These are phyloP conservation scores for Fusarium sp. DNA, from an alignment of 2,329 filamentous ascomycete genomes.

Conservation along the genomic window DNA sequence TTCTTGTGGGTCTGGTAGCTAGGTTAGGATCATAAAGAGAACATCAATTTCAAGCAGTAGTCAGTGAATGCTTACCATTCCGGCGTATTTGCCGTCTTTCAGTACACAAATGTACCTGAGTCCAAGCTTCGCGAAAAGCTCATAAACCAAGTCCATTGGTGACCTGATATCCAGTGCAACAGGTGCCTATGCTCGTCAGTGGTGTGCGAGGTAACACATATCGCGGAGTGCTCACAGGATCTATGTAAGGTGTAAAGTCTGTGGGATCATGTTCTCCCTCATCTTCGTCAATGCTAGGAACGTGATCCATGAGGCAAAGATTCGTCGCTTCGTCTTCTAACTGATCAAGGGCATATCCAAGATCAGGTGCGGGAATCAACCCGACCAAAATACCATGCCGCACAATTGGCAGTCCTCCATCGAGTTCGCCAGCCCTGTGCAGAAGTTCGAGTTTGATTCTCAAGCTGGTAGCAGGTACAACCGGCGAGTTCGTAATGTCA, in stretches of 20 bases:
- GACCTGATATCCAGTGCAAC: conserved; percentile 88
- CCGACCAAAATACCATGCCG: conserved; percentile 84
- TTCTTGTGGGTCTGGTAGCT: conserved; percentile 85
- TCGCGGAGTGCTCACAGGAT: conserved; percentile 69
- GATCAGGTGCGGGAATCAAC: conserved; percentile 90
- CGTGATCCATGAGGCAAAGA: conserved; percentile 83
- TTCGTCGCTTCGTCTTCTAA: conserved; percentile 78
- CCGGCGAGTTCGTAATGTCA: conserved; percentile 84
- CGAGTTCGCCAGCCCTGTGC: conserved; percentile 87
- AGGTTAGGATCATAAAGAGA: conserved; percentile 17
- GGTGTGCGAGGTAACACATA: not conserved
- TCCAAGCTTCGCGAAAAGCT: conserved; percentile 95
- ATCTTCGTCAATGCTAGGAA: conserved; percentile 70
- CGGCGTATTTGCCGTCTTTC: conserved; percentile 84
- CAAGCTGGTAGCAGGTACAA: conserved; percentile 80
- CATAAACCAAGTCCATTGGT: conserved; percentile 94
- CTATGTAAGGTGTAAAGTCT: conserved; percentile 91
- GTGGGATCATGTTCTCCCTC: conserved; percentile 75
- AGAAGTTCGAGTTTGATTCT: conserved; percentile 84
- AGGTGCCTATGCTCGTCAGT: conserved; percentile 69
- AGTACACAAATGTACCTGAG: conserved; percentile 92
- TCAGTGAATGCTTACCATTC: conserved; percentile 74
- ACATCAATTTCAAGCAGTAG: not conserved
- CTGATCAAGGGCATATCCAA: conserved; percentile 91
- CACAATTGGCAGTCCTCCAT: conserved; percentile 90